Percentiles rank a stretch among this genome's conserved stretches.
Conservation (phyloP, 768 basidiomycete species). For the Mycena latifolia region DNA sequence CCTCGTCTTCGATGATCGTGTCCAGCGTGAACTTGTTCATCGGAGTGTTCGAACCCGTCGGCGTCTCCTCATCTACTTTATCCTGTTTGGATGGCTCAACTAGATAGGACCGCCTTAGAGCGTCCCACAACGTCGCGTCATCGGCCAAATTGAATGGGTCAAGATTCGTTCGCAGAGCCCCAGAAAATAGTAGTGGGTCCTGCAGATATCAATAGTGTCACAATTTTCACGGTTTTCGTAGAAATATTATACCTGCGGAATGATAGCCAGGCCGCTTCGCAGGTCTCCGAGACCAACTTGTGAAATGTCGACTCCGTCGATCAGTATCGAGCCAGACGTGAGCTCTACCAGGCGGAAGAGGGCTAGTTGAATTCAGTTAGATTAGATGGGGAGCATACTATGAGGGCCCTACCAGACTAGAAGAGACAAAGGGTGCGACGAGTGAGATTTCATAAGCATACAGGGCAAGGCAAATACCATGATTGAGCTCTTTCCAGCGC, state of each 20-base stretch:
- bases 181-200: slow-evolving; percentile 78
- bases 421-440: no score
- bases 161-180: slow-evolving; percentile 87
- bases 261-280: slow-evolving; percentile 77
- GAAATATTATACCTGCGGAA: no score
- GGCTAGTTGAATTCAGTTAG: slow-evolving; percentile 48
- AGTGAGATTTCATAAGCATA: not conserved
- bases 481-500: slow-evolving; percentile 73
- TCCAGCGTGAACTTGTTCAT: slow-evolving; percentile 84
- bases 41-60: slow-evolving; percentile 57
- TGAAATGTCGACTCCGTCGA: slow-evolving; percentile 90
- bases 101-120: slow-evolving; percentile 86
- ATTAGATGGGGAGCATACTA: slow-evolving; percentile 1
- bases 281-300: slow-evolving; percentile 83
- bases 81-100: slow-evolving; percentile 63
- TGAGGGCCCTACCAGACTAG: slow-evolving; percentile 5
- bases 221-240: no score
- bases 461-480: not conserved
- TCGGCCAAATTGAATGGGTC: slow-evolving; percentile 90
- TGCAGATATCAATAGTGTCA: no score
- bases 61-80: slow-evolving; percentile 47
- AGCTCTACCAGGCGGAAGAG: slow-evolving; percentile 90
- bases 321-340: slow-evolving; percentile 75
- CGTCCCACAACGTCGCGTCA: slow-evolving; percentile 89
- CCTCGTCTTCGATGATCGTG: slow-evolving; percentile 88